Conservation (phyloP, 257 asterid species). For the Ocimum tenuiflorum region DNA sequence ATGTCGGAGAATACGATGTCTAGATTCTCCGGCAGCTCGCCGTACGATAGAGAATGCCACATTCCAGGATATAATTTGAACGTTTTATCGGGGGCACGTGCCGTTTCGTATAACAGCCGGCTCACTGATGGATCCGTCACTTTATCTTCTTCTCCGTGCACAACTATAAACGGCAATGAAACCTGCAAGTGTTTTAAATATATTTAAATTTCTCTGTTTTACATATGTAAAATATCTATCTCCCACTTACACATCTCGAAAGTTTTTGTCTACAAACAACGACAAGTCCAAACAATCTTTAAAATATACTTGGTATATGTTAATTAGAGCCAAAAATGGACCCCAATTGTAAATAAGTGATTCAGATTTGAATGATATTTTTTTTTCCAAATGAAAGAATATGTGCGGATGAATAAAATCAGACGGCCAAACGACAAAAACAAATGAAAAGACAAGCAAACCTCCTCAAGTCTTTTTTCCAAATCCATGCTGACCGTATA, state of each 20-base stretch:
- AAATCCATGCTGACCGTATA: slow-evolving; percentile 54
- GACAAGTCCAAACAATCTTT: no score
- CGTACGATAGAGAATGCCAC: slow-evolving; percentile 91
- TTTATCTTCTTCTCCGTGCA: slow-evolving; percentile 52
- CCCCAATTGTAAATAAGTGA: neutral
- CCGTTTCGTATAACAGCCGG: slow-evolving; percentile 45
- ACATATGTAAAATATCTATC: no score
- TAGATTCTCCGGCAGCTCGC: slow-evolving; percentile 69
- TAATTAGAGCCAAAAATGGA: no score
- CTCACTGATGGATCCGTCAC: slow-evolving; percentile 71
- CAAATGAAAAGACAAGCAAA: neutral
- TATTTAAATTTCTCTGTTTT: no score
- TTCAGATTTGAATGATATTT: neutral
- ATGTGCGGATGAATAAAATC: no score
- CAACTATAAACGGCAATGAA: slow-evolving; percentile 45
- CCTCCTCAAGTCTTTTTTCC: slow-evolving; percentile 71
- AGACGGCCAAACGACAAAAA: no score
- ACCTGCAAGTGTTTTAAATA: slow-evolving; percentile 36
- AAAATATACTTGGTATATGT: no score
- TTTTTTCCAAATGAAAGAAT: neutral
- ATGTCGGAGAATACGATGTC: slow-evolving; percentile 61
- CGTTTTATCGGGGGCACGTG: slow-evolving; percentile 69
- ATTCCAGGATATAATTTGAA: slow-evolving; percentile 77
- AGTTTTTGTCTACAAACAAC: no score
- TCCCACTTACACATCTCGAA: no score